A percentile compares a stretch with the other conserved stretches of the same genome.
These are phyloP conservation scores for Paramarasmius palmivorus DNA, from an alignment of 1,284 basidiomycete species.

Conservation along the genomic window DNA sequence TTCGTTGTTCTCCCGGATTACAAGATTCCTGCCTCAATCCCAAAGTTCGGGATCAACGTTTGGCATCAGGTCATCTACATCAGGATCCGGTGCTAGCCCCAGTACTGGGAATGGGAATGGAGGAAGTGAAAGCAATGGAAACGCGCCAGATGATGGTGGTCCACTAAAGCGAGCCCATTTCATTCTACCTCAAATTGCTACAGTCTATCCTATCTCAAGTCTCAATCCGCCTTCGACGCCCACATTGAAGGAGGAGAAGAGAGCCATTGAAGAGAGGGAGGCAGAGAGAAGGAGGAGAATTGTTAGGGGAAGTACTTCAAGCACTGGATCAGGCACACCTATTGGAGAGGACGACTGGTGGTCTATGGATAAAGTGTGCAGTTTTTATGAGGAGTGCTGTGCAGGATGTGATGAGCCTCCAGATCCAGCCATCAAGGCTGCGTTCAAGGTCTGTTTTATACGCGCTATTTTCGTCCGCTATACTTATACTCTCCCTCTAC, in stretches of 20 bases:
- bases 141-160: background rate
- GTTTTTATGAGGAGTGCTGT: conserved; percentile 82
- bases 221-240: conserved; percentile 78
- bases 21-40: conserved; percentile 55
- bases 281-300: conserved; percentile 61
- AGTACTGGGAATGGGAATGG: conserved; percentile 4
- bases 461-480: conserved; percentile 16
- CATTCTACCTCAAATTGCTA: conserved; percentile 78
- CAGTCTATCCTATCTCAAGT: conserved; percentile 84
- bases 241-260: conserved; percentile 73
- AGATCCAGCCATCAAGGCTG: conserved; percentile 63
- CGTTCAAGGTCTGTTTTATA: conserved; percentile 63
- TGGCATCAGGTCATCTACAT: background rate
- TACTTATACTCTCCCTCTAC: conserved; percentile 6
- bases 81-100: background rate
- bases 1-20: conserved; percentile 72
- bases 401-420: conserved; percentile 72
- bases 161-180: conserved; percentile 84
- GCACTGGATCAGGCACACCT: conserved; percentile 14
- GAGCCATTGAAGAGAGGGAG: conserved; percentile 66
- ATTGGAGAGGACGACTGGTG: conserved; percentile 64
- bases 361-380: conserved; percentile 78
- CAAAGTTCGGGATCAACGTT: conserved; percentile 13
- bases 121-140: conserved; percentile 18
- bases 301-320: conserved; percentile 46